Conservation (phyloP, 2,329 filamentous ascomycete species). For the Aureobasidium sp. region DNA sequence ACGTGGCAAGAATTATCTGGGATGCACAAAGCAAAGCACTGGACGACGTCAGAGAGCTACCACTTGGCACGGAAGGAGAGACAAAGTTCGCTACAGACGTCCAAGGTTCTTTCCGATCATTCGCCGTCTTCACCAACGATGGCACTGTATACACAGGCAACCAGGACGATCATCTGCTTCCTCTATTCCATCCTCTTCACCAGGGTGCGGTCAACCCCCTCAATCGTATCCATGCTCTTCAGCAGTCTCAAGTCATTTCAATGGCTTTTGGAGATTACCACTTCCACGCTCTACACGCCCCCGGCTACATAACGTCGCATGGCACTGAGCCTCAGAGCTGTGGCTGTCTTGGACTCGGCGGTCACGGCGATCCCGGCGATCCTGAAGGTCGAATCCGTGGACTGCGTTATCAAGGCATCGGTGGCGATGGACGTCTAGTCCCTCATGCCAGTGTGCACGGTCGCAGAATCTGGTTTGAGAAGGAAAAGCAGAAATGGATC, state of each 20-base stretch:
- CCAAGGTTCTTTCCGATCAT: slow-evolving; percentile 44
- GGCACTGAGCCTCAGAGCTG: slow-evolving; percentile 39
- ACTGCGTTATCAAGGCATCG: slow-evolving; percentile 26
- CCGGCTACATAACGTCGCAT: slow-evolving; percentile 45
- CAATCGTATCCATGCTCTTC: slow-evolving; percentile 40
- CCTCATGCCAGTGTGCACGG: slow-evolving; percentile 39
- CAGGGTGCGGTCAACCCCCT: slow-evolving; percentile 19
- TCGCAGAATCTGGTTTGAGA: slow-evolving; percentile 45
- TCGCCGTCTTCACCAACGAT: slow-evolving; percentile 40
- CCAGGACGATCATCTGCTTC: slow-evolving; percentile 30
- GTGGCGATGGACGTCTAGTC: slow-evolving; percentile 32
- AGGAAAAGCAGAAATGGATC: slow-evolving; percentile 42
- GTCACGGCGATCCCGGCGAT: slow-evolving; percentile 26
- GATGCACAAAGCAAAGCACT: slow-evolving; percentile 26
- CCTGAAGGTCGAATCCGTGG: slow-evolving; percentile 36
- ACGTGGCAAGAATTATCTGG: slow-evolving; percentile 31
- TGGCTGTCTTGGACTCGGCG: slow-evolving; percentile 41
- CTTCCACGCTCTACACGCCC: slow-evolving; percentile 44
- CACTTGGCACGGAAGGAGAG: slow-evolving; percentile 20
- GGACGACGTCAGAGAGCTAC: slow-evolving; percentile 36
- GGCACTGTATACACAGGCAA: slow-evolving; percentile 40
- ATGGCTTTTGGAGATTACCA: slow-evolving; percentile 49
- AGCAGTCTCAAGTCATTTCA: slow-evolving; percentile 42
- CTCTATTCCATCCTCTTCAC: slow-evolving; percentile 11
- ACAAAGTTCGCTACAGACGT: slow-evolving; percentile 32